Evolutionary conservation across 352 stramenopile species (phyloP).

Genomic region (Globisporangium middletonii): DNA sequence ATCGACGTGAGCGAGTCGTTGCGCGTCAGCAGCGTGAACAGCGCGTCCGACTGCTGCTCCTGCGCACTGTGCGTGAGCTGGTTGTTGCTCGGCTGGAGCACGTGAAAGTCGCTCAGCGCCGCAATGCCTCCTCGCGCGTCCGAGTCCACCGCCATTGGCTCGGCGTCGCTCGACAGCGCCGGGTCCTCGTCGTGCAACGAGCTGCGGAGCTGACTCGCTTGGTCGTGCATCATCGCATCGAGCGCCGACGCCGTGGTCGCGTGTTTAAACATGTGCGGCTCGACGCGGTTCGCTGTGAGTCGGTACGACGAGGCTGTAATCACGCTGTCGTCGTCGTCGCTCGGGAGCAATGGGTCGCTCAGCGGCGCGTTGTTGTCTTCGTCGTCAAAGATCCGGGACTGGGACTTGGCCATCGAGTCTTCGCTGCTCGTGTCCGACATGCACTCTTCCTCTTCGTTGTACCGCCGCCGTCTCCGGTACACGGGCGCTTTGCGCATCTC

Average conservation of each 20-base stretch:
- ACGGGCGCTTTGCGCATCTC: conserved; percentile 25
- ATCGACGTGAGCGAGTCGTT: conserved; percentile 13
- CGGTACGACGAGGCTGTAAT: background rate
- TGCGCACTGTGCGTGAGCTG: conserved; percentile 8
- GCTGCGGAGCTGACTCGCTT: conserved; percentile 3
- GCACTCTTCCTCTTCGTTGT: conserved; percentile 42
- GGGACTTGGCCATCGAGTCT: conserved; percentile 26
- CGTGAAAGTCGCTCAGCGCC: conserved; percentile 2
- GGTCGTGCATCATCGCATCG: conserved; percentile 12
- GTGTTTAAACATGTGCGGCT: conserved; percentile 5
- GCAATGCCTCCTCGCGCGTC: background rate
- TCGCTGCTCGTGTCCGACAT: conserved; percentile 57
- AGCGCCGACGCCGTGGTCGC: conserved; percentile 19
- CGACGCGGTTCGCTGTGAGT: conserved; percentile 2
- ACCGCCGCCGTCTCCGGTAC: conserved; percentile 14
- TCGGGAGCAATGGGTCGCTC: background rate
- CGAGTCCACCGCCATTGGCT: conserved; percentile 1
- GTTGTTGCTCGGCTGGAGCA: conserved; percentile 2
- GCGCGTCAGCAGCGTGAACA: conserved; percentile 7
- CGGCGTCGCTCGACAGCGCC: background rate
- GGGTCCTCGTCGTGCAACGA: conserved; percentile 5
- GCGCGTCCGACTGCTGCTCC: background rate
- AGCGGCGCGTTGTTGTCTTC: conserved; percentile 11
- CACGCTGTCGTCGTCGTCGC: conserved; percentile 1
- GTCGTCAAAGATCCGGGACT: conserved; percentile 14